A percentile compares a stretch with the other conserved stretches of the same genome.
Conservation (phyloP, 106 monocot species). For the Dioscorea dumetorum region DNA sequence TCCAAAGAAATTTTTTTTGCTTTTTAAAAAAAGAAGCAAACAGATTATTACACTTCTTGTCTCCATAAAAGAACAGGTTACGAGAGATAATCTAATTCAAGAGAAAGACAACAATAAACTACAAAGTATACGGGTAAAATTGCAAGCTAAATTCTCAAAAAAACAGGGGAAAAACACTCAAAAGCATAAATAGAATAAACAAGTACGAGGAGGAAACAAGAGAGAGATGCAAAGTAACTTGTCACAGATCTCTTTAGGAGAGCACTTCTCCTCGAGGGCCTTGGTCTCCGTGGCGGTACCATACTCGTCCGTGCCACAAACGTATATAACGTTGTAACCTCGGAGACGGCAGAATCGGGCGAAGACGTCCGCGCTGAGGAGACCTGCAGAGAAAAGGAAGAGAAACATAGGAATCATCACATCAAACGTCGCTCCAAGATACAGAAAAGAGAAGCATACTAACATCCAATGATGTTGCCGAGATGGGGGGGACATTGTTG, state of each 20-base stretch:
- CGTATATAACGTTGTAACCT: slow-evolving; percentile 76
- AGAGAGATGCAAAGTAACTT: slow-evolving; percentile 30
- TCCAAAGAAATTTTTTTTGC: no score
- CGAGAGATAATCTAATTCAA: no score
- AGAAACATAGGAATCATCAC: no score
- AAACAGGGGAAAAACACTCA: no score
- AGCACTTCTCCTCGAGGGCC: slow-evolving; percentile 94
- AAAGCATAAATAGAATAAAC: no score
- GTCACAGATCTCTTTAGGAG: slow-evolving; percentile 93
- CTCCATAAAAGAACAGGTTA: no score
- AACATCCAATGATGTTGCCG: slow-evolving; percentile 96
- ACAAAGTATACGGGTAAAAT: no score
- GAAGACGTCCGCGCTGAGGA: slow-evolving; percentile 93
- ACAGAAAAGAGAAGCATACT: not conserved
- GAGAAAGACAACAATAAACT: no score
- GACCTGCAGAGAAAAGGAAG: slow-evolving; percentile 34
- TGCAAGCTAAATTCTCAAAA: no score
- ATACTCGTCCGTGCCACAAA: slow-evolving; percentile 95
- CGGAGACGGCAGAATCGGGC: slow-evolving; percentile 81
- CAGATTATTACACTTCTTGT: no score
- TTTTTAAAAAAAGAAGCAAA: no score
- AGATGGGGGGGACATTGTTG: slow-evolving; percentile 96
- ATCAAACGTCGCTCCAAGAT: not conserved
- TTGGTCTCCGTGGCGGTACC: slow-evolving; percentile 97
- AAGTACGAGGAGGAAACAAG: no score